Conservation (phyloP, 306 rosid species). For the Argentina anserina region DNA sequence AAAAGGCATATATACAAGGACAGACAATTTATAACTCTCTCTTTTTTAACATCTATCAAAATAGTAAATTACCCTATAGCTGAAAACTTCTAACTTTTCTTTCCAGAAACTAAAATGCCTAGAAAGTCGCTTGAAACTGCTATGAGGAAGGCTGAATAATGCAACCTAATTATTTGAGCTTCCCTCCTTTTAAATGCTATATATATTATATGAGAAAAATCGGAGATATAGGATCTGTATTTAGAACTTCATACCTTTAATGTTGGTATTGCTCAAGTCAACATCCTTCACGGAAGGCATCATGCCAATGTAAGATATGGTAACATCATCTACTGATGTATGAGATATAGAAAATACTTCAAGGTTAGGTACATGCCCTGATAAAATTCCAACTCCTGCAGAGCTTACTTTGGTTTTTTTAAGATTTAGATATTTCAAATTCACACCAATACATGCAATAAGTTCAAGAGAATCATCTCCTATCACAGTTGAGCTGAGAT, state of each 20-base stretch:
- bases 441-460: slow-evolving; percentile 56
- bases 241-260: slow-evolving; percentile 55
- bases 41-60: neutral
- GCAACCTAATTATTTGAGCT: neutral
- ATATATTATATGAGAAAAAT: neutral
- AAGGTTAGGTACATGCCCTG: slow-evolving; percentile 70
- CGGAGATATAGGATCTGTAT: slow-evolving; percentile 11
- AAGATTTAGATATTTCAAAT: slow-evolving; percentile 66
- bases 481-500: slow-evolving; percentile 66
- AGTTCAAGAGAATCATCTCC: slow-evolving; percentile 62
- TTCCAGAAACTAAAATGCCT: neutral
- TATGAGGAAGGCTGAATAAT: slow-evolving; percentile 8
- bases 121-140: neutral
- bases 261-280: slow-evolving; percentile 69
- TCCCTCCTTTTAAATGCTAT: slow-evolving; percentile 12
- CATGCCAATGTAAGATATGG: slow-evolving; percentile 51
- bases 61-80: neutral
- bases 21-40: too few relatives aligned
- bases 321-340: slow-evolving; percentile 67
- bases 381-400: slow-evolving; percentile 61
- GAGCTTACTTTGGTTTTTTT: slow-evolving; percentile 66
- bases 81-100: neutral
- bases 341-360: slow-evolving; percentile 60
- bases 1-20: neutral
- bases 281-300: slow-evolving; percentile 72